A percentile compares a stretch with the other conserved stretches of the same genome.
phyloP scores from a whole-genome alignment of 768 basidiomycete species.

The Tricholomella constricta region DNA sequence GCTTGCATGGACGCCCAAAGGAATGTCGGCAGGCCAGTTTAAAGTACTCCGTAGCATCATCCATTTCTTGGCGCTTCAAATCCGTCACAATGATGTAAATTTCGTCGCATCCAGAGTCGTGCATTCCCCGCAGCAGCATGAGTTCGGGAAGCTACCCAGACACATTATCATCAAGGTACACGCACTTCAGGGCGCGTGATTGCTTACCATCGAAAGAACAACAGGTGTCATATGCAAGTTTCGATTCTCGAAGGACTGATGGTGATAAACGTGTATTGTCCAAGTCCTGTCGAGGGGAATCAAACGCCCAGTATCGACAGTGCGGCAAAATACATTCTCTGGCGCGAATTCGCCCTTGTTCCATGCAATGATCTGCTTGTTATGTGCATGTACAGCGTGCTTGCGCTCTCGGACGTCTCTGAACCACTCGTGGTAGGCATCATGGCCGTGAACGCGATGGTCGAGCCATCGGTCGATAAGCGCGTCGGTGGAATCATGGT shows the following conservation, averaged over 20 bases:
- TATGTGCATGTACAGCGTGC: constrained; percentile 47
- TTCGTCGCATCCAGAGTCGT: constrained; percentile 77
- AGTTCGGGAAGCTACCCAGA: constrained; percentile 66
- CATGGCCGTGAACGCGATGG: constrained; percentile 58
- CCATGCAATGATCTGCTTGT: constrained; percentile 56
- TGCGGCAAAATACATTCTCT: constrained; percentile 79
- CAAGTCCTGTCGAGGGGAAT: constrained; percentile 82
- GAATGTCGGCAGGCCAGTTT: constrained; percentile 69
- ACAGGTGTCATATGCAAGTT: constrained; percentile 79
- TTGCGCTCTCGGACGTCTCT: constrained; percentile 66
- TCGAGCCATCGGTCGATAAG: constrained; percentile 87
- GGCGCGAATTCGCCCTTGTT: constrained; percentile 77
- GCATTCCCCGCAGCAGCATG: constrained; percentile 80
- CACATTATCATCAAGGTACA: constrained; percentile 9
- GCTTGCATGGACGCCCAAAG: constrained; percentile 63
- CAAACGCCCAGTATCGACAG: constrained; percentile 74
- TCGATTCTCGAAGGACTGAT: constrained; percentile 72
- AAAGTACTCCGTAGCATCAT: constrained; percentile 78
- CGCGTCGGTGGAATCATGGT: constrained; percentile 74
- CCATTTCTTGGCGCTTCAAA: constrained; percentile 79
- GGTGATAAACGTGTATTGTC: constrained; percentile 82
- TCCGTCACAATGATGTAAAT: constrained; percentile 80
- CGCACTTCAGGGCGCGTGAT: constrained; percentile 4
- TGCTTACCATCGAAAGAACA: constrained; percentile 74
- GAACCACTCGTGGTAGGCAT: constrained; percentile 80